A percentile compares a stretch with the other conserved stretches of the same genome.
Conservation (phyloP, 2,329 filamentous ascomycete genomes). For the Emmonsiellopsis sp. region DNA sequence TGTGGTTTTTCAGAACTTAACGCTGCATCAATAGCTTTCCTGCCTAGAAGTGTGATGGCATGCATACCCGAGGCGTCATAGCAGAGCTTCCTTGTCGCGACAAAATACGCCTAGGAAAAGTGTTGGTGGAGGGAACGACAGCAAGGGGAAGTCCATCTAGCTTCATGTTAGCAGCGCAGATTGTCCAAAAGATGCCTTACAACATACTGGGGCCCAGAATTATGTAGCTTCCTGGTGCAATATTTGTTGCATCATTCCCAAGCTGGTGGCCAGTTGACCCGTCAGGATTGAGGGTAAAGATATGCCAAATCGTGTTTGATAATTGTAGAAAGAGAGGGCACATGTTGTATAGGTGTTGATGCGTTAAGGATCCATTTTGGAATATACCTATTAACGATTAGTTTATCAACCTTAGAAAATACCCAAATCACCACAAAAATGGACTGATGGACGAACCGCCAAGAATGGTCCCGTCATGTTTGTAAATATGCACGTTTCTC, state of each 20-base stretch:
- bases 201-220: neutral
- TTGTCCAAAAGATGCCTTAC: neutral
- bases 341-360: neutral
- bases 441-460: neutral
- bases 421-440: neutral
- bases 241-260: neutral
- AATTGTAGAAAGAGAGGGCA: neutral
- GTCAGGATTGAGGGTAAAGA: constrained; percentile 1
- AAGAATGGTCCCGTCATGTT: neutral
- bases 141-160: neutral
- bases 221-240: neutral
- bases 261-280: constrained; percentile 1
- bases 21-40: neutral
- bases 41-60: neutral
- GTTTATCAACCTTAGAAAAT: neutral
- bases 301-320: neutral
- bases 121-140: neutral
- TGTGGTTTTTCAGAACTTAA: no score
- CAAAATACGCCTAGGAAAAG: neutral
- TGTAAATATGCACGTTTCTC: constrained; percentile 3
- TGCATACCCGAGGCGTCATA: neutral
- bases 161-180: neutral
- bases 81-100: neutral
- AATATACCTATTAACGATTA: neutral
- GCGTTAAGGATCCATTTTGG: neutral